Base-by-base conservation (phyloP, 495 filamentous ascomycete species). In the Neurospora hispaniola region DNA sequence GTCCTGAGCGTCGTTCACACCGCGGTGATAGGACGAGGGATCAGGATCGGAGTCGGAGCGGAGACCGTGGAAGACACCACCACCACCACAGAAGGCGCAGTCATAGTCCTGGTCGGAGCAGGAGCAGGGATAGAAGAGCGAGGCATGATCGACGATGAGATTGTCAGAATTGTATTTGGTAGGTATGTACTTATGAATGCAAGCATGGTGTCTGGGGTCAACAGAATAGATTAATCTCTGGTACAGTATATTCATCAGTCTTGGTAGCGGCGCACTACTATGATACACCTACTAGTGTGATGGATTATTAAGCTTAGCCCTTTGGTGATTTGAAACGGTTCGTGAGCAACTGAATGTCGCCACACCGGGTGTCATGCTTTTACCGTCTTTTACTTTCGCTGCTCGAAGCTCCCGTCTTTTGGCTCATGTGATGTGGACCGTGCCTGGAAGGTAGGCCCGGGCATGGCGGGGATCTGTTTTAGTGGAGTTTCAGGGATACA, bases 31-130 rank as follows among this genome's bases (percentile, higher is more conserved):
- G 71, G 69, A 40, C 44, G 42, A 62, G 74, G 2, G 73, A 76
- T 5, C 70, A 72, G 2, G 73, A 75, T 23, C 72, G 71, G 6
- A 72, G 46, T 54, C 77, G 74, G 70, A 71, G 73, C 42, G 62
- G 74, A n/a, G 72, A 75, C 2, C 69, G 69, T 7, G 69, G 54
- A 66, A 66, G 54, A 66, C 54, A 72, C 1, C 72, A 70, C 12
- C 70, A 71, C 42, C 70, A 71, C 42, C 40, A 70, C 23, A 71
- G 68, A 11, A 72, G 62, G 68, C 74, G 73, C 43, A 69, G 70
- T 18, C 42, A 14, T 59, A 72, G 40, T 48, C 70, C 79, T 41
- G 82, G 80, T 68, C 75, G 74, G 42, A 83, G 80, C 62, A 74
- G 76, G 69, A 78, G 75, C 46, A 71, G 79, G 70, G 77, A 72